Evolutionary conservation across 495 filamentous ascomycete genomes (phyloP).

Genomic region (Parathielavia hyrcaniae): DNA sequence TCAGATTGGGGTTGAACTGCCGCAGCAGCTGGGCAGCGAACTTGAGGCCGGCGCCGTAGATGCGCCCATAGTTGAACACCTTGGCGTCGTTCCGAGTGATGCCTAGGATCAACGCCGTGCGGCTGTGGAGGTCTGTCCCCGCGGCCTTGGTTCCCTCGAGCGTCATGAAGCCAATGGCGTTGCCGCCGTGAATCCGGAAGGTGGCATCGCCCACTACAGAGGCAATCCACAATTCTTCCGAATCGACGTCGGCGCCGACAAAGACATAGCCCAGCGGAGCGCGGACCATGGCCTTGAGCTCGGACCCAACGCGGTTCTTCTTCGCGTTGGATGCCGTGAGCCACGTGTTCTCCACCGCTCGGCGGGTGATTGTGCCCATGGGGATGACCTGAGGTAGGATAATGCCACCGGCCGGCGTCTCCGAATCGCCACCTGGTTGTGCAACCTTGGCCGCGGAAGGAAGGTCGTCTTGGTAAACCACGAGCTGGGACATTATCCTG

Average conservation of each 20-base stretch:
- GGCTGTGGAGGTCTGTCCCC: conserved; percentile 91
- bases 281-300: conserved; percentile 94
- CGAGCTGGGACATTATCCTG: conserved; percentile 86
- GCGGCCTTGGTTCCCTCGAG: conserved; percentile 90
- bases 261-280: conserved; percentile 87
- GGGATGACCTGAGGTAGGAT: conserved; percentile 98
- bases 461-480: conserved; percentile 71
- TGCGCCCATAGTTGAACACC: conserved; percentile 97
- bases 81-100: conserved; percentile 95
- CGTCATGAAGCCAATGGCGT: conserved; percentile 98
- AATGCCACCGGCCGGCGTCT: conserved; percentile 49
- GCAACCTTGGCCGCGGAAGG: background rate
- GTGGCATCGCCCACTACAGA: conserved; percentile 90
- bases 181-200: conserved; percentile 89
- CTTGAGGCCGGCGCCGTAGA: conserved; percentile 91
- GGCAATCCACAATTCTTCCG: conserved; percentile 98
- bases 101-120: conserved; percentile 83
- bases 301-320: conserved; percentile 87
- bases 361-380: conserved; percentile 96
- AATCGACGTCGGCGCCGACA: conserved; percentile 96
- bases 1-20: conserved; percentile 82
- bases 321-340: conserved; percentile 97
- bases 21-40: conserved; percentile 85
- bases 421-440: background rate
- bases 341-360: conserved; percentile 97